phyloP scores from a whole-genome alignment of 805 yeast genomes.

The Ascoidea asiatica region DNA sequence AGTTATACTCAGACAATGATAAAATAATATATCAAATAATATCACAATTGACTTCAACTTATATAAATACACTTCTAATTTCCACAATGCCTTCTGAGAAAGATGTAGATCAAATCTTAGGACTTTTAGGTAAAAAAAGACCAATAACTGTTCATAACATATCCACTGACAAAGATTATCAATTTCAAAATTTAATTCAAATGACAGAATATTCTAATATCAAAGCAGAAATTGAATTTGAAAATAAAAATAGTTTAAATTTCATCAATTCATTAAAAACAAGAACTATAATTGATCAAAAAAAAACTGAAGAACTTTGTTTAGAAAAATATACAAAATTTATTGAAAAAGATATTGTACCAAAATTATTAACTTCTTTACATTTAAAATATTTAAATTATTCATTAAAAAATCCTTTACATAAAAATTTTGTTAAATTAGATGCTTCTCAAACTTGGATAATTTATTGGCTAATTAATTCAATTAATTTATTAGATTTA shows the following conservation, averaged over 20 bases:
- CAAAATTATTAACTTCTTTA: neutral
- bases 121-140: constrained; percentile 5
- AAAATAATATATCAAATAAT: too few species aligned
- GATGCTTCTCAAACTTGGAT: constrained; percentile 95
- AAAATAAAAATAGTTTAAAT: too few species aligned
- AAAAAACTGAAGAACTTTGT: constrained; percentile 23
- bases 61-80: too few species aligned
- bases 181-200: constrained; percentile 3
- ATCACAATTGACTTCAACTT: too few species aligned
- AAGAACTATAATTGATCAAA: constrained; percentile 24
- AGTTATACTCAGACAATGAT: too few species aligned
- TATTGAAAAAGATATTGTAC: constrained; percentile 8
- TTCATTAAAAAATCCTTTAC: constrained; percentile 31
- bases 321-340: constrained; percentile 18
- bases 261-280: too few species aligned
- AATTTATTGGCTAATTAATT: constrained; percentile 68
- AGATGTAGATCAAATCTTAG: constrained; percentile 1
- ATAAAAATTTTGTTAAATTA: constrained; percentile 34
- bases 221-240: constrained; percentile 13
- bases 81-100: too few species aligned
- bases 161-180: constrained; percentile 14
- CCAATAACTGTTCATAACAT: neutral
- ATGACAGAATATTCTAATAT: neutral
- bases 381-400: constrained; percentile 16
- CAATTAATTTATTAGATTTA: constrained; percentile 27